These are phyloP conservation scores for Boechera stricta DNA, from an alignment of 345 rosid species.

Conservation along the genomic window DNA sequence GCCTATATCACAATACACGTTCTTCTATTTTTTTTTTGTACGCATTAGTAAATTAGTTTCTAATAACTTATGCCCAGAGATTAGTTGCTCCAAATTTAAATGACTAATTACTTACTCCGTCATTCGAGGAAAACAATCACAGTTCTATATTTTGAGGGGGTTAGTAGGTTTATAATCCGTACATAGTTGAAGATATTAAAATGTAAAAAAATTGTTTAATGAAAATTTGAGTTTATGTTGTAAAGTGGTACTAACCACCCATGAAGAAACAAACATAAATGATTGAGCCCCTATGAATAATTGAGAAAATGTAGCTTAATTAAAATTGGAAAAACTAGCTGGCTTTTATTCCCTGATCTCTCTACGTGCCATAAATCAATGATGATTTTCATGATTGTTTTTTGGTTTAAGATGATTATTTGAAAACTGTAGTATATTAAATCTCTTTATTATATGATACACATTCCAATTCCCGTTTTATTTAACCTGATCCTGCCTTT, in stretches of 20 bases:
- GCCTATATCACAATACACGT: conserved; percentile 30
- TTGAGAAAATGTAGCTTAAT: conserved; percentile 32
- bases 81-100: conserved; percentile 19
- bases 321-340: conserved; percentile 25
- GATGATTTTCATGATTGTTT: conserved; percentile 34
- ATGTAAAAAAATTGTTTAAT: not conserved
- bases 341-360: conserved; percentile 38
- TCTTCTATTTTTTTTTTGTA: not conserved
- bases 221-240: conserved; percentile 15
- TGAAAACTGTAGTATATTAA: not conserved
- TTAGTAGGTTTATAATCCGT: conserved; percentile 30
- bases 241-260: conserved; percentile 41
- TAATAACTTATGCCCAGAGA: not conserved
- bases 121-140: not conserved
- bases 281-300: conserved; percentile 32
- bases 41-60: not conserved
- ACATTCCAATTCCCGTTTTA: not conserved
- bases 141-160: not conserved
- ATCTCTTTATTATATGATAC: conserved; percentile 21
- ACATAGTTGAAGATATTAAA: conserved; percentile 3
- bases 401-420: conserved; percentile 25
- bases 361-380: conserved; percentile 43
- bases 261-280: conserved; percentile 34
- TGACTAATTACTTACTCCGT: conserved; percentile 20
- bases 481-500: conserved; percentile 29